Base-by-base conservation (phyloP, 1,139 yeast species). In the Geotrichum bryndzae region DNA sequence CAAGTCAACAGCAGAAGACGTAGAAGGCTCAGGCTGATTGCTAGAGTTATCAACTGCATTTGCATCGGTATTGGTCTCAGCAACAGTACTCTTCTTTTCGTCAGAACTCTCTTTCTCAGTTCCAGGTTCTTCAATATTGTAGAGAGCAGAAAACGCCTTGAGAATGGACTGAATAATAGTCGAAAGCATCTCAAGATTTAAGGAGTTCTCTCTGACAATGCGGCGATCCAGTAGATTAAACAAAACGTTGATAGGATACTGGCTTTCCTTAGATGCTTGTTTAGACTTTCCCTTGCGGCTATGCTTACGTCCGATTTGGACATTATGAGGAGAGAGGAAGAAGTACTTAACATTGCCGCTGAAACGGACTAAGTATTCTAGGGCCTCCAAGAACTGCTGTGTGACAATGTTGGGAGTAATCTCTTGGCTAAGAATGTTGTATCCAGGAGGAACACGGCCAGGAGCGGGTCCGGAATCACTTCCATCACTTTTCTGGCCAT, bases 281-380 rank as follows among this genome's bases (percentile, higher is more conserved):
- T 77, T 79, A 50, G 72, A 65, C 64, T 79, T 80, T 45, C 76
- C 76, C 63, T 76, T 73, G 41, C 70, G 68, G 54, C 73, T 66
- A 62, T 82, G 82, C 67, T 81, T 84, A 59, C 79, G 70, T 25
- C 83, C 72, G 61, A 83, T 77, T 38, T 84, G 78, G 58, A 80
- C 81, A 51, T 91, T 97, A 70, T 90, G 96, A 67, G 90, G 96
- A 5, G 88, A 84, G 63, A 92, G 78, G 70, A 92, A 86, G 70
- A 86, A 91, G 69, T 86, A 85, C 64, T 95, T 82, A 70, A 89
- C 79, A 66, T 86, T 89, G 23, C 82, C 80, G 66, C 87, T 89
- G 56, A 85, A 80, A 62, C 88, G 90, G 58, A 91, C 79, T 60
- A 92, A 77, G 68, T 82, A 86, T 66, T 87, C 90, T 41, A 91